phyloP scores from a whole-genome alignment of 75 land plant genomes.

The Selaginella tamariscina region DNA sequence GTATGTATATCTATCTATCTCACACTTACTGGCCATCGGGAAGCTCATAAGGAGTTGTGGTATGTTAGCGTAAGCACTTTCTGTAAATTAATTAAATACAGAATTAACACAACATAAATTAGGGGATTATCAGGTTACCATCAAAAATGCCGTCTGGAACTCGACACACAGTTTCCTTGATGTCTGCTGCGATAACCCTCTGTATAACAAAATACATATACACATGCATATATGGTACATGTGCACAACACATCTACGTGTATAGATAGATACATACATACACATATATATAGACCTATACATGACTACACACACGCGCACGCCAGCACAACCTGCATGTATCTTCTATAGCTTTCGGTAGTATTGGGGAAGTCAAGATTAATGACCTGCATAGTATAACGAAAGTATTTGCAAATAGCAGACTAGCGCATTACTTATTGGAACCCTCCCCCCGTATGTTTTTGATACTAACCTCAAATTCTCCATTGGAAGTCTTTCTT shows the following conservation, averaged over 20 bases:
- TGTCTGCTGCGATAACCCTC: constrained; percentile 80
- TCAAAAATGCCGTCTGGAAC: constrained; percentile 84
- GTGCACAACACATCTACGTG: not conserved
- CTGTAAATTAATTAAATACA: constrained; percentile 31
- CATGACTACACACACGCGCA: too few relatives aligned
- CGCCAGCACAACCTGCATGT: constrained; percentile 42
- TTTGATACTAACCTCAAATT: constrained; percentile 51
- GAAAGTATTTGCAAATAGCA: not conserved
- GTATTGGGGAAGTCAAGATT: constrained; percentile 78
- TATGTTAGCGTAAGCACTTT: constrained; percentile 76
- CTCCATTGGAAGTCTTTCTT: constrained; percentile 75
- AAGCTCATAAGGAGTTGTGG: constrained; percentile 94
- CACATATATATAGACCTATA: too few relatives aligned
- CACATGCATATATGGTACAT: not conserved
- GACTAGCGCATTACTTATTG: not conserved
- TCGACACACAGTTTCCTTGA: constrained; percentile 88
- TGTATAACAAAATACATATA: constrained; percentile 15
- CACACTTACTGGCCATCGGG: constrained; percentile 99
- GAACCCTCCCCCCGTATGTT: too few relatives aligned
- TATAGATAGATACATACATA: too few relatives aligned
- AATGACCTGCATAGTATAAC: constrained; percentile 31
- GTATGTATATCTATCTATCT: too few relatives aligned
- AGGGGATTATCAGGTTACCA: constrained; percentile 29
- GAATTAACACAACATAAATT: not conserved
- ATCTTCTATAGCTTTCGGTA: constrained; percentile 70